Percentiles rank a stretch among this genome's conserved stretches.
phyloP scores from a whole-genome alignment of 2,329 filamentous ascomycete genomes.

The Trichoderma sp. region DNA sequence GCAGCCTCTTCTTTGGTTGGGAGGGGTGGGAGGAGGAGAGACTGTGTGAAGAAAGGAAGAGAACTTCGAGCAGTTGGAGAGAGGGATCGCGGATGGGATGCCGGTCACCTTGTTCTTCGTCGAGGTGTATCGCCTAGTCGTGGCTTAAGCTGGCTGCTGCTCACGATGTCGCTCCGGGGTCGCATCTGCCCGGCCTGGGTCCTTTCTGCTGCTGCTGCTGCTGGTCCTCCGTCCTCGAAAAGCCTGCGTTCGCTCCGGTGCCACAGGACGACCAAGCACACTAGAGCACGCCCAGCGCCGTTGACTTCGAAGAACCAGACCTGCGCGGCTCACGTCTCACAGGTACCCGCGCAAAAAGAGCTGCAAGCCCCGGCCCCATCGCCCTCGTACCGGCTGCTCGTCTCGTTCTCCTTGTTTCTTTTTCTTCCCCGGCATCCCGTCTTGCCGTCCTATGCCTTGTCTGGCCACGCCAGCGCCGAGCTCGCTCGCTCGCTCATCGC shows the following conservation, averaged over 20 bases:
- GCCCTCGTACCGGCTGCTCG: conserved; percentile 8
- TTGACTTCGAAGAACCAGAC: background rate
- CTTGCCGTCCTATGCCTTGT: conserved; percentile 15
- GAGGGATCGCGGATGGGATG: no score
- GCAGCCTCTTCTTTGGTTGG: conserved; percentile 1
- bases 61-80: no score
- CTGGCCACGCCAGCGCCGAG: conserved; percentile 24
- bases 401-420: background rate
- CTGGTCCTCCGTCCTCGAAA: background rate
- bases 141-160: no score
- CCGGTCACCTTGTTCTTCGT: no score
- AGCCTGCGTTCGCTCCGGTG: conserved; percentile 6
- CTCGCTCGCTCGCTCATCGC: conserved; percentile 10
- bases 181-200: conserved; percentile 6
- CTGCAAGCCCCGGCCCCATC: conserved; percentile 16
- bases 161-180: background rate
- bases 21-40: background rate
- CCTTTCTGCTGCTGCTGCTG: background rate
- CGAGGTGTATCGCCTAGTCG: no score
- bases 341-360: conserved; percentile 10
- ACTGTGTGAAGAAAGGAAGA: no score
- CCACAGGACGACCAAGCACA: conserved; percentile 1
- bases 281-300: conserved; percentile 2
- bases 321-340: conserved; percentile 24
- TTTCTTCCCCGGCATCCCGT: background rate